These are phyloP conservation scores for Camelina hispida DNA, from an alignment of 345 rosid species.

Conservation along the genomic window DNA sequence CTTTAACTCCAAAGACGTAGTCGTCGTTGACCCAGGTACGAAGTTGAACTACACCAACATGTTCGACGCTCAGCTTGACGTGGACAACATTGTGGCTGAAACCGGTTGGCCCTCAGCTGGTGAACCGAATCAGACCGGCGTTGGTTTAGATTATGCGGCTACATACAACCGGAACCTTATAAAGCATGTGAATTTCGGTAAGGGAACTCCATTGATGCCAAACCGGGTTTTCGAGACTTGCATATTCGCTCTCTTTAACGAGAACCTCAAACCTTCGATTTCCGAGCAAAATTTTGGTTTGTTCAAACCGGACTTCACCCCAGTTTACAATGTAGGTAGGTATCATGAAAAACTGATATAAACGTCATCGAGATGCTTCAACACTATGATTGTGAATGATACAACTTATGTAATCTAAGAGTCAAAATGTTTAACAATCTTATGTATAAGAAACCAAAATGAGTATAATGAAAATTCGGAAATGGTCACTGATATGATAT, in stretches of 20 bases:
- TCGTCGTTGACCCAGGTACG: slow-evolving; percentile 50
- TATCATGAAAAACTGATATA: slow-evolving; percentile 46
- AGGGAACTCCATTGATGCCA: slow-evolving; percentile 92
- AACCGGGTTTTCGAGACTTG: slow-evolving; percentile 73
- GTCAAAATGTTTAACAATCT: too few relatives aligned
- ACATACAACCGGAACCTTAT: slow-evolving; percentile 69
- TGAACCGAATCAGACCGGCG: slow-evolving; percentile 64
- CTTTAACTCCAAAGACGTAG: slow-evolving; percentile 59
- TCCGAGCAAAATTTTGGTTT: slow-evolving; percentile 81
- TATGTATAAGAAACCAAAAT: neutral
- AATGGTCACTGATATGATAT: neutral
- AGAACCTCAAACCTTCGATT: slow-evolving; percentile 64
- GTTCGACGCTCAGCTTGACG: slow-evolving; percentile 82
- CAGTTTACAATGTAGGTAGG: too few relatives aligned
- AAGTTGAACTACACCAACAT: slow-evolving; percentile 66
- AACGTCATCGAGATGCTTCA: neutral
- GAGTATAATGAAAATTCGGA: neutral
- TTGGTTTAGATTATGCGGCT: slow-evolving; percentile 60
- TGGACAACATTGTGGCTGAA: slow-evolving; percentile 69
- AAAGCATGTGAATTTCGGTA: slow-evolving; percentile 72
- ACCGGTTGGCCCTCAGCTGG: slow-evolving; percentile 77
- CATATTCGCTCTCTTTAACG: slow-evolving; percentile 73
- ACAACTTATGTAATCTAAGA: too few relatives aligned
- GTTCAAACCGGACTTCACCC: slow-evolving; percentile 69
- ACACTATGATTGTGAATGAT: too few relatives aligned